Evolutionary conservation across 2,329 filamentous ascomycete genomes (phyloP).

Genomic region (Blastomyces percursus): DNA sequence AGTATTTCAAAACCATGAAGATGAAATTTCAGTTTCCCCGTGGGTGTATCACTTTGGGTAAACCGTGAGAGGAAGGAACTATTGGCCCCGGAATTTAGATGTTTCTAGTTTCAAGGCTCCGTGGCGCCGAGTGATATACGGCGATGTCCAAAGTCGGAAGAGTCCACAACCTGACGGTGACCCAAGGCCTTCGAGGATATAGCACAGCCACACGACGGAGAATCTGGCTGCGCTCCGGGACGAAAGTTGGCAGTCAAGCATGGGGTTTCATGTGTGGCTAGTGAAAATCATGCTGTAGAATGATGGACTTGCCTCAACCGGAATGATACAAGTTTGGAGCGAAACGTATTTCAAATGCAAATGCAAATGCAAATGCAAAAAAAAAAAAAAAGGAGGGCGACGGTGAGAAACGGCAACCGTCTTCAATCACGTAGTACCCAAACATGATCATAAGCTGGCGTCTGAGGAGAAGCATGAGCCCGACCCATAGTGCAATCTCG

Average conservation of each 20-base stretch:
- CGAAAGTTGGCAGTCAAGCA: background rate
- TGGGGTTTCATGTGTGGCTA: background rate
- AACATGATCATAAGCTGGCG: no score
- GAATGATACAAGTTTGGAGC: background rate
- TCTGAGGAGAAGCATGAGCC: background rate
- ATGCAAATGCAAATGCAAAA: no score
- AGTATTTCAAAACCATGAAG: background rate
- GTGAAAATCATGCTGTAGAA: background rate
- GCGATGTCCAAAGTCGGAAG: background rate
- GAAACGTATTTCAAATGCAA: background rate
- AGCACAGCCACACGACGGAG: slow-evolving; percentile 2
- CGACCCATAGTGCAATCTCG: background rate
- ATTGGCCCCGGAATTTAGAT: background rate
- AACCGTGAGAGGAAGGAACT: background rate
- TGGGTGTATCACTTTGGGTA: background rate
- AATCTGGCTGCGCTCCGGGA: background rate
- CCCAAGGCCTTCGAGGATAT: background rate
- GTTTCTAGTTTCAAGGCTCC: background rate
- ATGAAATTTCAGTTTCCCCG: background rate
- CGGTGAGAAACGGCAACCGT: no score
- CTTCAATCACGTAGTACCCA: no score
- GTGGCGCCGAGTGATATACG: background rate
- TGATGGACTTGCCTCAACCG: background rate
- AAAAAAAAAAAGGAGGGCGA: no score
- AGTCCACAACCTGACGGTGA: background rate